phyloP scores from a whole-genome alignment of 768 basidiomycete genomes.

The Gloeophyllum trabeum region DNA sequence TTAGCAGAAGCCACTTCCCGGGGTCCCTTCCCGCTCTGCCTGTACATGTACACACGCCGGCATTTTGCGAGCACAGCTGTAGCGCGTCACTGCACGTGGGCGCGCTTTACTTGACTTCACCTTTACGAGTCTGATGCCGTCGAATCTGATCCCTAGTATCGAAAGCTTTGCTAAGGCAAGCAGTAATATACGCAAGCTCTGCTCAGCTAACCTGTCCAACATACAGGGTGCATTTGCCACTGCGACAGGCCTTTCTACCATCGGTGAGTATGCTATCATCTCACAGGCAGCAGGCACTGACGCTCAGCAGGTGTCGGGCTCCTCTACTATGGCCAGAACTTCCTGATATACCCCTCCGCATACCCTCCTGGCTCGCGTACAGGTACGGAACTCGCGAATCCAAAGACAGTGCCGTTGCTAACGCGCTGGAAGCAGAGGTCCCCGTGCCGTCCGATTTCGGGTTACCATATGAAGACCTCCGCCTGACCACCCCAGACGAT shows the following conservation, averaged over 20 bases:
- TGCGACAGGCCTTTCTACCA: slow-evolving; percentile 22
- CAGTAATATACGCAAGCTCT: neutral
- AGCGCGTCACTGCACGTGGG: too few species aligned
- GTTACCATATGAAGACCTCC: slow-evolving; percentile 66
- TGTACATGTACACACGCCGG: too few species aligned
- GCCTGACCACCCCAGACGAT: slow-evolving; percentile 61
- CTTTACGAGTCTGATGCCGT: neutral
- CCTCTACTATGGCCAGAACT: slow-evolving; percentile 80
- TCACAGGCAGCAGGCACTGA: slow-evolving; percentile 3
- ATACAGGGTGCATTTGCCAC: slow-evolving; percentile 24
- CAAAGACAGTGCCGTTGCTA: too few species aligned
- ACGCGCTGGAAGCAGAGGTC: slow-evolving; percentile 63
- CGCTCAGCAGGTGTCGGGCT: slow-evolving; percentile 46
- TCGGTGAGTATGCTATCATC: slow-evolving; percentile 16
- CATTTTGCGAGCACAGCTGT: too few species aligned
- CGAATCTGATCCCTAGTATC: slow-evolving; percentile 26
- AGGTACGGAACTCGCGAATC: slow-evolving; percentile 29
- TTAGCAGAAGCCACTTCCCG: too few species aligned
- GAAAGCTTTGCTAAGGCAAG: slow-evolving; percentile 34
- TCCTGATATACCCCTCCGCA: slow-evolving; percentile 83
- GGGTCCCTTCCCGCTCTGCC: too few species aligned
- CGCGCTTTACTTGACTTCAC: neutral
- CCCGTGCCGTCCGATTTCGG: slow-evolving; percentile 57
- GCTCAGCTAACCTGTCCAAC: neutral
- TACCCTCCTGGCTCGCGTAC: slow-evolving; percentile 72